phyloP scores from a whole-genome alignment of 495 filamentous ascomycete species.

The Neurospora tetraspora region DNA sequence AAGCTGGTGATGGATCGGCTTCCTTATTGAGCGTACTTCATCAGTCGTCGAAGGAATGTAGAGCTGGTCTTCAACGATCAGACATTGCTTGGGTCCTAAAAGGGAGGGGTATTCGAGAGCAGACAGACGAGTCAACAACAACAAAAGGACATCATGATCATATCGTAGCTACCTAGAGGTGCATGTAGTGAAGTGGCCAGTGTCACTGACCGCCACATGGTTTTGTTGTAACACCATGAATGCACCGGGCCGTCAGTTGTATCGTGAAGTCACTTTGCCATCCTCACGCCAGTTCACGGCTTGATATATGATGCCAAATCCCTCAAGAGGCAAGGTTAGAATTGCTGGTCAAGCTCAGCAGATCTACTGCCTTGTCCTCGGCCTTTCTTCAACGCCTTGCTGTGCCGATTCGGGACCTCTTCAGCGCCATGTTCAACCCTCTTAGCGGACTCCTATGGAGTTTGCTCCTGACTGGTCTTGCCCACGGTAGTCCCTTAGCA shows the following conservation, averaged over 20 bases:
- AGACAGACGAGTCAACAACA: not conserved
- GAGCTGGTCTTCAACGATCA: not conserved
- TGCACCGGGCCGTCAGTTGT: not conserved
- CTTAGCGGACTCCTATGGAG: constrained; percentile 4
- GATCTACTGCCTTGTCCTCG: not conserved
- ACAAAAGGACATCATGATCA: not conserved
- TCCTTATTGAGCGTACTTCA: not conserved
- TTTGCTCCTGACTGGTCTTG: not conserved
- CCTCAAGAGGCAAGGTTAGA: not conserved
- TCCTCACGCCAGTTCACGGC: not conserved
- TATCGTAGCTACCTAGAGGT: not conserved
- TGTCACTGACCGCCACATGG: not conserved
- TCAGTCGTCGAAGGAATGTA: not conserved
- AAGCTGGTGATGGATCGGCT: not conserved
- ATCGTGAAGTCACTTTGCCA: not conserved
- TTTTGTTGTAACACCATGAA: not conserved
- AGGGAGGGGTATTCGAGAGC: not conserved
- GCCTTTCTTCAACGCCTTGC: not conserved
- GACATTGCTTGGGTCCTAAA: not conserved
- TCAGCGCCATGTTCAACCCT: not conserved
- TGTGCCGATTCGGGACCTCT: not conserved
- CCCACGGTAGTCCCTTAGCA: not conserved
- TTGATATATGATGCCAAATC: not conserved
- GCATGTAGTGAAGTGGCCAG: not conserved
- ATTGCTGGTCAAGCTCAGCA: not conserved